Conservation (phyloP, 2,329 filamentous ascomycete species). For the Incumbomyces delicatus region DNA sequence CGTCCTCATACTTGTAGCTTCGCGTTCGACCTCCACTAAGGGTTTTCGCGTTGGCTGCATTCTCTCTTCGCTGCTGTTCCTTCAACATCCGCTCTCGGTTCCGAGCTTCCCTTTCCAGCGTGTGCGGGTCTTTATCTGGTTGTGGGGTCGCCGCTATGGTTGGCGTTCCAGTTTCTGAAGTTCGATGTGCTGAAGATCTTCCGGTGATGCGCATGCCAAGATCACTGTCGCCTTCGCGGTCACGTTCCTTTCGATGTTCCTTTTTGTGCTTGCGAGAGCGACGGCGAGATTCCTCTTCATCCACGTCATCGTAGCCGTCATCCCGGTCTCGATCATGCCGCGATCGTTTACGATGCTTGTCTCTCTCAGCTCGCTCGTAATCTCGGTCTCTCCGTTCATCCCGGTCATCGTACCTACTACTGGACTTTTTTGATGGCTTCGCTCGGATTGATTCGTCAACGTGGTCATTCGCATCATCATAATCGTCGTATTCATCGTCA, state of each 20-base stretch:
- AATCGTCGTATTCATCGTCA: constrained; percentile 20
- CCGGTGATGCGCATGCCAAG: constrained; percentile 17
- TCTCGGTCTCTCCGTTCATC: constrained; percentile 23
- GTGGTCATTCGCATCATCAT: constrained; percentile 27
- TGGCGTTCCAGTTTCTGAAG: constrained; percentile 11
- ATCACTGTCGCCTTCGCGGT: constrained; percentile 13
- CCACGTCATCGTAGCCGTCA: constrained; percentile 7
- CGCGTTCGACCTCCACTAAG: constrained; percentile 27
- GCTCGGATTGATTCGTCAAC: constrained; percentile 2
- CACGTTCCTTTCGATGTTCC: constrained; percentile 30
- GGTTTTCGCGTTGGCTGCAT: constrained; percentile 28
- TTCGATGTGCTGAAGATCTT: constrained; percentile 16
- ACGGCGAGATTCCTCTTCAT: constrained; percentile 10
- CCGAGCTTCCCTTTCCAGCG: constrained; percentile 63
- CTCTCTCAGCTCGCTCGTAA: constrained; percentile 21
- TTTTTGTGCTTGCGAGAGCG: constrained; percentile 32
- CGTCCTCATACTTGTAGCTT: constrained; percentile 43
- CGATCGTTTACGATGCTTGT: constrained; percentile 13
- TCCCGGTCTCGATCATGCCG: constrained; percentile 11
- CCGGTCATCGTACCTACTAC: constrained; percentile 10
- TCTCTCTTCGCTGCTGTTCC: constrained; percentile 56
- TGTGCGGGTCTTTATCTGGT: constrained; percentile 48
- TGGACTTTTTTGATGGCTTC: not conserved
- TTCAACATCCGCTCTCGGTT: constrained; percentile 52
- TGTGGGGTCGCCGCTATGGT: not conserved